phyloP scores from a whole-genome alignment of 495 filamentous ascomycete genomes.

The Eremomyces bilateralis region DNA sequence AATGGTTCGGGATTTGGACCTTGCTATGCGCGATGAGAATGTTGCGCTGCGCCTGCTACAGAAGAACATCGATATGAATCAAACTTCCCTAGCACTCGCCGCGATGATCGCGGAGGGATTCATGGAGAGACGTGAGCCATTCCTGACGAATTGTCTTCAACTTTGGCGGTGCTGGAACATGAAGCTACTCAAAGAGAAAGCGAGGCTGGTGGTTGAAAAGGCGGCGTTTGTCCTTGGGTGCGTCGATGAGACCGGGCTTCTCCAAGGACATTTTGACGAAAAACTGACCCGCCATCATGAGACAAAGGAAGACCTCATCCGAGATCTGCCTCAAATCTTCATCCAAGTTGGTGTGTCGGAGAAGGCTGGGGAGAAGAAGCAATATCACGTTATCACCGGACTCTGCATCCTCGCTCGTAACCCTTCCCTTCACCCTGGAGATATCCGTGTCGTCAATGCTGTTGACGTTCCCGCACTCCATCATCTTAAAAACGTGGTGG shows the following conservation, averaged over 20 bases:
- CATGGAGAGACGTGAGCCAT: constrained; percentile 54
- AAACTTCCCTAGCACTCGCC: constrained; percentile 51
- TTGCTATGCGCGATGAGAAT: constrained; percentile 39
- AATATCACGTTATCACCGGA: constrained; percentile 51
- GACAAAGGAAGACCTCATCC: constrained; percentile 11
- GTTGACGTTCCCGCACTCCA: constrained; percentile 51
- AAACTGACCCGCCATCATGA: constrained; percentile 4
- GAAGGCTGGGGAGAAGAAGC: constrained; percentile 21
- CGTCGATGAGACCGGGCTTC: constrained; percentile 56
- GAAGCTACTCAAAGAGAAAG: constrained; percentile 67
- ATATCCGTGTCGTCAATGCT: constrained; percentile 71
- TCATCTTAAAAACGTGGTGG: constrained; percentile 65
- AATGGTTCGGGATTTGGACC: constrained; percentile 41
- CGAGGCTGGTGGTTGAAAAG: constrained; percentile 56
- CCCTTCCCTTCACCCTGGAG: constrained; percentile 84
- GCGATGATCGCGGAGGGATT: constrained; percentile 64
- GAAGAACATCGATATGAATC: constrained; percentile 67
- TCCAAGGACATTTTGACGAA: constrained; percentile 43
- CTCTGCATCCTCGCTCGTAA: constrained; percentile 75
- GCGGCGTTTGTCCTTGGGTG: constrained; percentile 82
- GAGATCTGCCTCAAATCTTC: constrained; percentile 66
- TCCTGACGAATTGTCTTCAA: constrained; percentile 41
- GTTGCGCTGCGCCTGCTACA: constrained; percentile 44
- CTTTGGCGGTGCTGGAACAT: constrained; percentile 17
- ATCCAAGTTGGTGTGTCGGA: constrained; percentile 44